Conservation (phyloP, 768 basidiomycete genomes). For the Termitomyces sp. region DNA sequence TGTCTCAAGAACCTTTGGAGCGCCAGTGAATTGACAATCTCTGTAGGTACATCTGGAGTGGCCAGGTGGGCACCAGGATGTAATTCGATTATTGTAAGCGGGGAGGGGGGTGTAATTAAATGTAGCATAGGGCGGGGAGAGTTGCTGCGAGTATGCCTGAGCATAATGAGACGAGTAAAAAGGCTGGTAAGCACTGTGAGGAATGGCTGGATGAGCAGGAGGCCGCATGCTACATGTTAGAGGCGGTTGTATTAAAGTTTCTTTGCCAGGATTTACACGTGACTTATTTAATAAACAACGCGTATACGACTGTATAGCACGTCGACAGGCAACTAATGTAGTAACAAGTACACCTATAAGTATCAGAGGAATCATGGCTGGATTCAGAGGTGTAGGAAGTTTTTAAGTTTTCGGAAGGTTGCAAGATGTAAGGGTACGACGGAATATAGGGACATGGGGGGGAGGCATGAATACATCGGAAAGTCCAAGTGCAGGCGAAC, state of each 20-base stretch:
- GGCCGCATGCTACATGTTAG: constrained; percentile 2
- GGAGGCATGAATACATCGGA: constrained; percentile 14
- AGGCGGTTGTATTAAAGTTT: background rate
- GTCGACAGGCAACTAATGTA: constrained; percentile 17
- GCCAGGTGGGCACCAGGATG: constrained; percentile 64
- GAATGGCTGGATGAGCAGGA: background rate
- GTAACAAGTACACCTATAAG: constrained; percentile 14
- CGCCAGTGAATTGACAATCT: constrained; percentile 68
- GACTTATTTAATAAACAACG: constrained; percentile 17
- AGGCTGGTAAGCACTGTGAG: constrained; percentile 5
- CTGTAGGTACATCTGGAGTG: constrained; percentile 55
- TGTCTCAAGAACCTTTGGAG: constrained; percentile 65
- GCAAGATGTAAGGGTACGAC: constrained; percentile 18
- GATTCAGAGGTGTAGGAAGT: constrained; percentile 9
- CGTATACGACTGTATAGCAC: constrained; percentile 13
- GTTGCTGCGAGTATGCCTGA: constrained; percentile 17
- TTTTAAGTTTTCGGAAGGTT: constrained; percentile 14
- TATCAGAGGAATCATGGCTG: constrained; percentile 11
- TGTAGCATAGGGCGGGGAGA: background rate
- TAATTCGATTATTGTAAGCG: constrained; percentile 6
- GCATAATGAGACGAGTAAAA: constrained; percentile 20
- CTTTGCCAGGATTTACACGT: constrained; percentile 17
- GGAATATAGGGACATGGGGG: constrained; percentile 13
- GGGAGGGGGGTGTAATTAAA: background rate
- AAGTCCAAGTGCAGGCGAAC: constrained; percentile 7